Conservation (phyloP, 768 basidiomycete genomes). For the Termitomyces bulborhizus region DNA sequence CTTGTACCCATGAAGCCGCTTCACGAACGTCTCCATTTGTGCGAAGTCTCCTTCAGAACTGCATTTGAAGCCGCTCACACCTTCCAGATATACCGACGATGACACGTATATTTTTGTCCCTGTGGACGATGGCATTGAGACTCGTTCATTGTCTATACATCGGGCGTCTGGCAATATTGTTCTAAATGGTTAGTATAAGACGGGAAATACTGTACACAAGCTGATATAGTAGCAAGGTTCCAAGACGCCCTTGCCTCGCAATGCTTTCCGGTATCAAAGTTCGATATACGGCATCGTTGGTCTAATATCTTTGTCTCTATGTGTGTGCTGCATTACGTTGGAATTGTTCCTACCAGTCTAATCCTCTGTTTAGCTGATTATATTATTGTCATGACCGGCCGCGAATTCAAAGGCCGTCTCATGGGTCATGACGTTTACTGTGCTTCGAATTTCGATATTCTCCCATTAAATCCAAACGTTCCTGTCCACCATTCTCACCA, state of each 20-base stretch:
- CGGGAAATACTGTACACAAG: background rate
- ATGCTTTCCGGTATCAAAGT: conserved; percentile 55
- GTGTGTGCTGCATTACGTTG: conserved; percentile 26
- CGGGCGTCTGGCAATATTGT: conserved; percentile 71
- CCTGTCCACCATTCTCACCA: conserved; percentile 66
- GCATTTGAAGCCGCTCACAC: conserved; percentile 9
- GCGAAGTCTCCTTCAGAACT: conserved; percentile 15
- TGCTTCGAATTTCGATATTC: conserved; percentile 86
- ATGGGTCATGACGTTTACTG: conserved; percentile 85
- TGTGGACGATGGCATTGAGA: conserved; percentile 44
- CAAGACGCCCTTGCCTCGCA: conserved; percentile 44
- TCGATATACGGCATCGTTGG: conserved; percentile 73
- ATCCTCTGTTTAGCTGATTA: conserved; percentile 74
- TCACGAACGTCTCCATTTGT: conserved; percentile 74
- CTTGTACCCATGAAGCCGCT: conserved; percentile 51
- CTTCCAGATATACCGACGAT: conserved; percentile 57
- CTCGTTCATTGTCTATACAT: conserved; percentile 65
- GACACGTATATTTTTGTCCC: conserved; percentile 80
- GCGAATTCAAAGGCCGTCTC: conserved; percentile 70
- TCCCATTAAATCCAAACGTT: conserved; percentile 74
- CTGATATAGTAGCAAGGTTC: conserved; percentile 32
- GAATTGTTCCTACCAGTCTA: background rate
- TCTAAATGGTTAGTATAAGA: conserved; percentile 49
- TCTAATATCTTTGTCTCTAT: conserved; percentile 68
- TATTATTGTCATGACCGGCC: conserved; percentile 80